phyloP scores from a whole-genome alignment of 495 filamentous ascomycete genomes.

The Jackrogersella minutella region DNA sequence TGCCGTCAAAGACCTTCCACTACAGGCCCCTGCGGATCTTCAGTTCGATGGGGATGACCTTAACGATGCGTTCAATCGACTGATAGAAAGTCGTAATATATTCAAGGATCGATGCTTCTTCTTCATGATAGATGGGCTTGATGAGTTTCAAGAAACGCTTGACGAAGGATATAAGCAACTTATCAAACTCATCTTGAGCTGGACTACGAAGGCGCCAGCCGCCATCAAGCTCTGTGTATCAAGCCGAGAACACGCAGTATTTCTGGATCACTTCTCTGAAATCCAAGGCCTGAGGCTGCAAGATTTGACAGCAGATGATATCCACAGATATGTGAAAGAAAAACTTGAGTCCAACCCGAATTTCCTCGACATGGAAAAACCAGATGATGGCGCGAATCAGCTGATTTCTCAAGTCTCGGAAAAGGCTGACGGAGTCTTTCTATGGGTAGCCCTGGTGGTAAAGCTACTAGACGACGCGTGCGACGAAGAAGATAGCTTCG shows the following conservation, averaged over 20 bases:
- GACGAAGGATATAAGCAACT: constrained; percentile 2
- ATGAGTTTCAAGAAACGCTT: not conserved
- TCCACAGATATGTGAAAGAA: constrained; percentile 4
- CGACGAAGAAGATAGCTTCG: constrained; percentile 3
- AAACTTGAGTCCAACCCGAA: not conserved
- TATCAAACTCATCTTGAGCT: not conserved
- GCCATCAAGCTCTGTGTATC: not conserved
- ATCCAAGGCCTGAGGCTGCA: not conserved
- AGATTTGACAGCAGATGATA: not conserved
- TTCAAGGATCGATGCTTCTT: not conserved
- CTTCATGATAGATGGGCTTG: not conserved
- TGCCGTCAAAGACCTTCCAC: not conserved
- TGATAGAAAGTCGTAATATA: not conserved
- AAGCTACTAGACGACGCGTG: constrained; percentile 4
- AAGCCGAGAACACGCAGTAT: not conserved
- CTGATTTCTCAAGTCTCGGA: not conserved
- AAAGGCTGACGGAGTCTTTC: not conserved
- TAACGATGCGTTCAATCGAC: not conserved
- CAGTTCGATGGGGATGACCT: not conserved
- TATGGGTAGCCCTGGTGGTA: constrained; percentile 3
- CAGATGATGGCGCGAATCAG: not conserved
- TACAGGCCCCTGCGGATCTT: not conserved
- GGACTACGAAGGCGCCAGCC: not conserved
- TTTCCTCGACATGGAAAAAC: not conserved
- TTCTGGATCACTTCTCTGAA: not conserved